Evolutionary conservation across 495 filamentous ascomycete genomes (phyloP), one percentile per base, ranked within the genome.

Genomic region (Cairneyella variabilis): DNA sequence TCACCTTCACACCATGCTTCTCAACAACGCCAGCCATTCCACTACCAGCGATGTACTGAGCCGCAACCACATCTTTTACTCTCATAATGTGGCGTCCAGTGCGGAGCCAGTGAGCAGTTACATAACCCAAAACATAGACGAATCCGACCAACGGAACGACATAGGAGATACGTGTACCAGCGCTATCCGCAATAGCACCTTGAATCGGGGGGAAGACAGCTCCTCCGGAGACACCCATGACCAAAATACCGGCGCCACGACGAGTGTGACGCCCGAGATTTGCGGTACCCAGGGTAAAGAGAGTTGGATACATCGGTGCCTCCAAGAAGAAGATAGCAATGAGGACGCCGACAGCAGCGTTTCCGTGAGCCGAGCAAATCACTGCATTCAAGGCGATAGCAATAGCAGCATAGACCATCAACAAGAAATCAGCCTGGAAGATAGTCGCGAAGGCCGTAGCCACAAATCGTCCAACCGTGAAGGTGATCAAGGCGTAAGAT

Each of bases 241-340:
- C 78, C 32, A 88, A 66, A 68, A 81, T 77, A 12, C 77, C 79
- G 1, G 77, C 77, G 45, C 84, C 84, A 41, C 77, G 75, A 69
- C 87, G 86, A 32, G 83, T 86, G 69, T 88, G 84, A 21, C 79
- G 75, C 12, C 85, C 85, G 0, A 90, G 76, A 9, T 84, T 84
- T 37, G 82, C 77, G 56, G 88, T 78, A 21, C 79, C 76, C 25
- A 88, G 74, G 3, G 83, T 78, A 63, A 87, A 81, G 63, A 88
- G 85, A 38, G 82, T 87, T 10, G 85, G 79, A 75, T 88, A 88
- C 68, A 82, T 82, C 65, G 72, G 75, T 18, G 77, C 79, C 61
- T 85, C 84, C 65, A 85, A 87, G 70, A 83, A 84, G 36, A 89
- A 67, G 16, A 84, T 77, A 14, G 85, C 62, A 64, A 76, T 81